These are phyloP conservation scores for Tylopilus subfusipes DNA, from an alignment of 768 basidiomycete species.

Conservation along the genomic window DNA sequence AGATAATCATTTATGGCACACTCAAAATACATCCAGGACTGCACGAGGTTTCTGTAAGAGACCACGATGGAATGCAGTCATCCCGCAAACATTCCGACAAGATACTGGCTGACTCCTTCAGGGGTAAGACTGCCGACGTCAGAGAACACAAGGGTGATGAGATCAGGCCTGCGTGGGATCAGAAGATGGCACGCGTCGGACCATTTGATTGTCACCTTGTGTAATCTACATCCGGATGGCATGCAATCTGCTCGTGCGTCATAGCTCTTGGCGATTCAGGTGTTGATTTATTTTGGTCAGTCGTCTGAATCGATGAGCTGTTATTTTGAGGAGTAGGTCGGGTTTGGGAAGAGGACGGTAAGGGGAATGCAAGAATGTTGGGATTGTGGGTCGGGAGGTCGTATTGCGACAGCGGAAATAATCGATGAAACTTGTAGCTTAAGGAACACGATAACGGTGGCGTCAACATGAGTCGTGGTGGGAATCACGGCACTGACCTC, in stretches of 20 bases:
- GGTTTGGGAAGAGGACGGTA: slow-evolving; percentile 23
- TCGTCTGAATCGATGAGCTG: slow-evolving; percentile 1
- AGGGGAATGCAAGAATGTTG: slow-evolving; percentile 67
- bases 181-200: slow-evolving; percentile 16
- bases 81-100: slow-evolving; percentile 92
- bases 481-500: slow-evolving; percentile 48
- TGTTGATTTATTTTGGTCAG: slow-evolving; percentile 1
- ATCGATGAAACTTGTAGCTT: slow-evolving; percentile 96
- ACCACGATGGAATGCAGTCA: slow-evolving; percentile 30
- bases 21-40: slow-evolving; percentile 7
- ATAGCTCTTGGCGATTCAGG: slow-evolving; percentile 37
- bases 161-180: slow-evolving; percentile 63
- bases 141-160: slow-evolving; percentile 91
- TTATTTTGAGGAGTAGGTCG: slow-evolving; percentile 3
- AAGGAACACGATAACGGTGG: slow-evolving; percentile 21
- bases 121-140: slow-evolving; percentile 93
- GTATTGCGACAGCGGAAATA: slow-evolving; percentile 90
- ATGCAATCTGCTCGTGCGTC: slow-evolving; percentile 77
- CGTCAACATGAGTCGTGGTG: slow-evolving; percentile 18
- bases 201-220: slow-evolving; percentile 58
- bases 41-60: not conserved
- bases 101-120: slow-evolving; percentile 90
- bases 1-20: slow-evolving; percentile 24
- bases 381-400: slow-evolving; percentile 82
- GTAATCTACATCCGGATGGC: slow-evolving; percentile 89